phyloP scores from a whole-genome alignment of 2,329 filamentous ascomycete genomes.

The Aspergillus glaucus region DNA sequence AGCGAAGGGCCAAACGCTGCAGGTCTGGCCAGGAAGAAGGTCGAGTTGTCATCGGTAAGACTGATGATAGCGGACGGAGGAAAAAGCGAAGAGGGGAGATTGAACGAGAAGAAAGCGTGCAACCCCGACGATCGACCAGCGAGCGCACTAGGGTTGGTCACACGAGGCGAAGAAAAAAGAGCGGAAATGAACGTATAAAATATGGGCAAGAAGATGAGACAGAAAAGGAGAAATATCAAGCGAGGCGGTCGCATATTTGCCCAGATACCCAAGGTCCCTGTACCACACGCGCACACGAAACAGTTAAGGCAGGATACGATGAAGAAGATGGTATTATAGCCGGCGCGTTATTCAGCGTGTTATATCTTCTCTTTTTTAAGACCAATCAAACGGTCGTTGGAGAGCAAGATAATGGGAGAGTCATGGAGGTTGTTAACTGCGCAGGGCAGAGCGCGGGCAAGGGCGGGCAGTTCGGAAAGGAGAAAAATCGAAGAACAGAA shows the following conservation, averaged over 20 bases:
- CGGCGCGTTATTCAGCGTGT: too few species aligned
- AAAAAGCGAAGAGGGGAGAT: conserved; percentile 77
- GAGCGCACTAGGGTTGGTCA: conserved; percentile 31
- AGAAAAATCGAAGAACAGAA: conserved; percentile 1
- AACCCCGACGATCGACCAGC: conserved; percentile 43
- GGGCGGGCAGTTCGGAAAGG: conserved; percentile 1
- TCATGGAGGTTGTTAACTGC: conserved; percentile 29
- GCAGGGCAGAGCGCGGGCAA: conserved; percentile 4
- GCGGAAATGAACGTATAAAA: conserved; percentile 44
- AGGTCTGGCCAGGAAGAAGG: conserved; percentile 87
- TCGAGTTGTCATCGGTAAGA: conserved; percentile 95
- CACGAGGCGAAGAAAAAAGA: conserved; percentile 33
- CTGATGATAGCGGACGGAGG: conserved; percentile 93
- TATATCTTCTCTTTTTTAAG: conserved; percentile 6
- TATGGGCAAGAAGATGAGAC: conserved; percentile 44
- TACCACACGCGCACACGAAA: conserved; percentile 3
- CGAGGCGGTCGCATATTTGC: conserved; percentile 43
- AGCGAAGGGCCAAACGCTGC: conserved; percentile 85
- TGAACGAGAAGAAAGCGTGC: conserved; percentile 61
- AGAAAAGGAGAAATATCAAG: conserved; percentile 40
- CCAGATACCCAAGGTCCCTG: conserved; percentile 4
- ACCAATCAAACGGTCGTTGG: conserved; percentile 30
- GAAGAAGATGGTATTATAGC: conserved; percentile 6
- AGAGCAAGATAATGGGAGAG: conserved; percentile 18
- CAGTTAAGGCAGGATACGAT: conserved; percentile 1